Evolutionary conservation across 2,329 filamentous ascomycete species (phyloP), one percentile per base, ranked within the genome.

Genomic region (Chaetomium sp.): DNA sequence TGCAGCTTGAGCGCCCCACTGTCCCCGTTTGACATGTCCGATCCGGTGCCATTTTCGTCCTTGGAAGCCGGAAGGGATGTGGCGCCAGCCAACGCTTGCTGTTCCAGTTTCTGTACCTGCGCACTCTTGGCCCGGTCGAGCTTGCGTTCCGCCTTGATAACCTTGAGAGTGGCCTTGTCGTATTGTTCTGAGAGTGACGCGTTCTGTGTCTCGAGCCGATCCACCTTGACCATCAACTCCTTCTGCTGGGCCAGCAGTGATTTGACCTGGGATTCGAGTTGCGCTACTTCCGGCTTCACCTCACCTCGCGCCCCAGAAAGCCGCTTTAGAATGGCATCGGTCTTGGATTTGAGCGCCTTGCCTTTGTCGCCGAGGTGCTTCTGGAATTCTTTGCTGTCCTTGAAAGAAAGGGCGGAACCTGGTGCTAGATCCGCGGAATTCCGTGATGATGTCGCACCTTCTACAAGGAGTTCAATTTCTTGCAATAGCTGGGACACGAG

Each of bases 141-240:
- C 69, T 91, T 94, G 75, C 95, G 95, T 70, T 99, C 94, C 0
- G 94, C 94, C 63, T 95, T 89, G 76, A 97, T 89, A 67, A 95
- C 97, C 61, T 94, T 84, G 57, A 95, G 77, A 5, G 91, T 95
- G 12, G 92, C 94, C 37, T 84, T 86, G 68, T 97, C 92, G 19
- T 97, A 77, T 59, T 92, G 87, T 66, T 94, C 88, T 47, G 89
- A 89, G 3, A 96, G 78, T 63, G 89, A 85, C 53, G 95, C 87
- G 65, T 94, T 95, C 65, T 96, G 91, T 6, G 81, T 77, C 49
- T 84, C 79, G 10, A 91, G 75, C 53, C 86, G 82, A 62, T 95
- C 89, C 50, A 95, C 72, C 68, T 91, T 88, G 40, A 87, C 79
- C 9, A 88, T 76, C 63, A 89, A 85, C 53, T 86, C 84, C 69